Conservation (phyloP, 2,329 filamentous ascomycete genomes). For the Microcyclospora tardicrescens region DNA sequence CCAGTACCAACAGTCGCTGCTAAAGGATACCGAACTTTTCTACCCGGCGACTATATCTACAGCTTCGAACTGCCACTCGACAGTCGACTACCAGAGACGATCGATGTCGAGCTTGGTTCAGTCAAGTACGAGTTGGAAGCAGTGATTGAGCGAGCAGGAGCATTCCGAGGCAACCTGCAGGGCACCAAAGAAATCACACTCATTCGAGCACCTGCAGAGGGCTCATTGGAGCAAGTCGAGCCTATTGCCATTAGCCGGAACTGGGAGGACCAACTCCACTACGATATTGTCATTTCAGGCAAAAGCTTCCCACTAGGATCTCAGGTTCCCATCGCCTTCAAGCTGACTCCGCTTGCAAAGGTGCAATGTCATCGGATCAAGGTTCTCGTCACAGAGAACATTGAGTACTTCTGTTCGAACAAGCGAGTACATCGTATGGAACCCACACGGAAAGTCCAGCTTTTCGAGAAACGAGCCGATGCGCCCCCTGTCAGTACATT, state of each 20-base stretch:
- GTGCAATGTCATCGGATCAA: constrained; percentile 88
- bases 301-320: constrained; percentile 86
- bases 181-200: constrained; percentile 71
- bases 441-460: constrained; percentile 66
- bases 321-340: constrained; percentile 85
- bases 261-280: constrained; percentile 91
- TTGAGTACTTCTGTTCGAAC: constrained; percentile 82
- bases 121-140: constrained; percentile 84
- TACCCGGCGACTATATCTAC: constrained; percentile 59
- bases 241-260: constrained; percentile 86
- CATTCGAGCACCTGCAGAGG: constrained; percentile 73
- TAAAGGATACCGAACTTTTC: constrained; percentile 77
- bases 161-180: constrained; percentile 78
- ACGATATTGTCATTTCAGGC: constrained; percentile 90
- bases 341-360: constrained; percentile 82
- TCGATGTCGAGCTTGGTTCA: constrained; percentile 71
- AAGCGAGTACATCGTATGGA: constrained; percentile 76
- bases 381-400: constrained; percentile 78
- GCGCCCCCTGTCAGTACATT: constrained; percentile 60
- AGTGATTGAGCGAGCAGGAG: constrained; percentile 70
- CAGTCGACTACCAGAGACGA: constrained; percentile 67
- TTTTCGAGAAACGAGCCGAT: constrained; percentile 82
- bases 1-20: constrained; percentile 47
- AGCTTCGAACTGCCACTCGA: constrained; percentile 77
- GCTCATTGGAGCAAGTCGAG: constrained; percentile 80